These are phyloP conservation scores for Acrocalymma vagum DNA, from an alignment of 2,329 filamentous ascomycete species.

Conservation along the genomic window DNA sequence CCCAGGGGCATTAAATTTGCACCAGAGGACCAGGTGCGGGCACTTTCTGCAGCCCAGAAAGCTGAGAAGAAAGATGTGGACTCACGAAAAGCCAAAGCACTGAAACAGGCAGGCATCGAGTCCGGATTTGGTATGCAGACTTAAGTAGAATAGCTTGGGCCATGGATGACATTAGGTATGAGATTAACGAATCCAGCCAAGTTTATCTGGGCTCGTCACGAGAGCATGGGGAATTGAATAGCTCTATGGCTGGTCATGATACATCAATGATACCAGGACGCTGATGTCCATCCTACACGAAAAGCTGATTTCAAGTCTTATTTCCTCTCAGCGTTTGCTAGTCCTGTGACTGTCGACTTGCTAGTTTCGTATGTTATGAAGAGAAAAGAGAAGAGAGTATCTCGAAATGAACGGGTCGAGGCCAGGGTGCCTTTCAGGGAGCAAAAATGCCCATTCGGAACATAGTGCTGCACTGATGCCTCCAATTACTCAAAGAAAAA, in stretches of 20 bases:
- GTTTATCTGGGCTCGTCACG: constrained; percentile 13
- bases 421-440: too few relatives aligned
- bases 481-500: too few relatives aligned
- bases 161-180: not conserved
- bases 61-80: constrained; percentile 70
- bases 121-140: constrained; percentile 86
- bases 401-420: too few relatives aligned
- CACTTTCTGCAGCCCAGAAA: constrained; percentile 77
- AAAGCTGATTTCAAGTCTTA: not conserved
- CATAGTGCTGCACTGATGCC: too few relatives aligned
- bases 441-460: too few relatives aligned
- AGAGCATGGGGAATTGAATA: constrained; percentile 18
- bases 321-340: not conserved
- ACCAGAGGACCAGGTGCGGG: constrained; percentile 73
- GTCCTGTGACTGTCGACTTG: not conserved
- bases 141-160: constrained; percentile 3
- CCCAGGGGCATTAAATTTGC: constrained; percentile 76
- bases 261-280: constrained; percentile 25
- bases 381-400: too few relatives aligned
- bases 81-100: constrained; percentile 71
- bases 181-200: too few relatives aligned
- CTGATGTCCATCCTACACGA: constrained; percentile 19
- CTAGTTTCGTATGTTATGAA: too few relatives aligned
- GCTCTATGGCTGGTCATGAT: constrained; percentile 16
- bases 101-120: constrained; percentile 59